phyloP scores from a whole-genome alignment of 2,329 filamentous ascomycete species.

The Albifimbria verrucaria region DNA sequence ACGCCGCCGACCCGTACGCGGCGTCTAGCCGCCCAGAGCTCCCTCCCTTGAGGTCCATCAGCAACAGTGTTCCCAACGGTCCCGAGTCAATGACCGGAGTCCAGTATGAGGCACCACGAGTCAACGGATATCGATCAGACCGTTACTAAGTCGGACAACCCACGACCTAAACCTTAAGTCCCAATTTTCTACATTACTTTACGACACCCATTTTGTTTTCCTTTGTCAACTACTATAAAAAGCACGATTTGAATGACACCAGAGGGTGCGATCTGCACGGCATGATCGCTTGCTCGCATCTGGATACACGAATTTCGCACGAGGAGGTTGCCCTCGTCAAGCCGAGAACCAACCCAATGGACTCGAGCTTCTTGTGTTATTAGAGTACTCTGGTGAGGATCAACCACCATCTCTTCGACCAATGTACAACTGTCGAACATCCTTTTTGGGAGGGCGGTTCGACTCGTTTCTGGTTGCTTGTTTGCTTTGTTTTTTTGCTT shows the following conservation, averaged over 20 bases:
- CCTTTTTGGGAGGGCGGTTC: background rate
- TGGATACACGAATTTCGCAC: background rate
- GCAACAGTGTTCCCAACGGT: conserved; percentile 35
- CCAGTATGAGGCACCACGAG: conserved; percentile 53
- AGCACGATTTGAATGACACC: conserved; percentile 14
- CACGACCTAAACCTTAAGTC: conserved; percentile 1
- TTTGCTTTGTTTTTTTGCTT: background rate
- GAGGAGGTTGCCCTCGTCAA: background rate
- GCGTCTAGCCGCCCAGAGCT: conserved; percentile 44
- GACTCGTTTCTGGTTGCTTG: background rate
- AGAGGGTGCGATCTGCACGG: conserved; percentile 6
- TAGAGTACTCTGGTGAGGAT: conserved; percentile 13
- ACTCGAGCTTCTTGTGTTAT: conserved; percentile 14
- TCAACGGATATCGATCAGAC: conserved; percentile 44
- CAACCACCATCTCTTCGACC: conserved; percentile 4
- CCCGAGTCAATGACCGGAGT: conserved; percentile 66
- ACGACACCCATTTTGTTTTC: conserved; percentile 9
- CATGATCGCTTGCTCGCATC: conserved; percentile 4
- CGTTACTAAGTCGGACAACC: conserved; percentile 24
- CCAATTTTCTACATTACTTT: conserved; percentile 1
- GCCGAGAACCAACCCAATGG: background rate
- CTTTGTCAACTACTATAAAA: conserved; percentile 15
- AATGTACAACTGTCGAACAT: conserved; percentile 11
- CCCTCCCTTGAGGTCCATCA: conserved; percentile 54
- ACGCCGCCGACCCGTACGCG: conserved; percentile 27